These are phyloP conservation scores for Candida vartiovaarae DNA, from an alignment of 805 yeast genomes.

Conservation along the genomic window DNA sequence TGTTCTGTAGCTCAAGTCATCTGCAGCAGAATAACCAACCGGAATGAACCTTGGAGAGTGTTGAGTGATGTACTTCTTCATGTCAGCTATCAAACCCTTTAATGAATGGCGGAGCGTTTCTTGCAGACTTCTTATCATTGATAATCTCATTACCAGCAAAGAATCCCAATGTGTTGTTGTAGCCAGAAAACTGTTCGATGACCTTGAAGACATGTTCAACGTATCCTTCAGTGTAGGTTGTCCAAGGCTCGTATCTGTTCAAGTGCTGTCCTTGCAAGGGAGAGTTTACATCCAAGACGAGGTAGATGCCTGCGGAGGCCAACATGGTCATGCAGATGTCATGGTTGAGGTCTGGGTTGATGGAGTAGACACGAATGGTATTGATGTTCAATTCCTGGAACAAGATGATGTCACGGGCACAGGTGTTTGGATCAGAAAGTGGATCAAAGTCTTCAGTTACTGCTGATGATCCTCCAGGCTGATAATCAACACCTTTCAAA, in stretches of 20 bases:
- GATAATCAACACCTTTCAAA: constrained; percentile 88
- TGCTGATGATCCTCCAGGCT: constrained; percentile 91
- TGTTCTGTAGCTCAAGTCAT: constrained; percentile 70
- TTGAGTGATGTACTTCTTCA: constrained; percentile 58
- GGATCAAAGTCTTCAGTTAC: constrained; percentile 59
- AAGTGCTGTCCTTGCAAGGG: constrained; percentile 73
- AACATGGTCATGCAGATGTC: constrained; percentile 86
- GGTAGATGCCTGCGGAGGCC: constrained; percentile 88
- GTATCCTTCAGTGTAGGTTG: constrained; percentile 65
- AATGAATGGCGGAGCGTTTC: constrained; percentile 63
- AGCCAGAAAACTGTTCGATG: constrained; percentile 72
- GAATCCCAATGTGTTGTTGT: constrained; percentile 84
- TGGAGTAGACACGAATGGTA: constrained; percentile 80
- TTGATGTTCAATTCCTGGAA: constrained; percentile 84
- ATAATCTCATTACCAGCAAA: constrained; percentile 91
- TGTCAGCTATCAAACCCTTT: constrained; percentile 77
- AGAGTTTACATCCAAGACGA: constrained; percentile 86
- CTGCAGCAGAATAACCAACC: constrained; percentile 96
- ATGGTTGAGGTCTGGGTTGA: constrained; percentile 77
- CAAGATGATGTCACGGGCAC: constrained; percentile 76
- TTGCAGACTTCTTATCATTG: constrained; percentile 69
- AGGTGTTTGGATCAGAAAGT: constrained; percentile 57
- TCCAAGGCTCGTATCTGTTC: constrained; percentile 93
- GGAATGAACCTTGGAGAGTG: constrained; percentile 68
- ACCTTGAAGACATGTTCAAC: constrained; percentile 70